Percentiles rank a stretch among this genome's conserved stretches.
Conservation (phyloP, 2,329 filamentous ascomycete genomes). For the Scytalidium sp. region DNA sequence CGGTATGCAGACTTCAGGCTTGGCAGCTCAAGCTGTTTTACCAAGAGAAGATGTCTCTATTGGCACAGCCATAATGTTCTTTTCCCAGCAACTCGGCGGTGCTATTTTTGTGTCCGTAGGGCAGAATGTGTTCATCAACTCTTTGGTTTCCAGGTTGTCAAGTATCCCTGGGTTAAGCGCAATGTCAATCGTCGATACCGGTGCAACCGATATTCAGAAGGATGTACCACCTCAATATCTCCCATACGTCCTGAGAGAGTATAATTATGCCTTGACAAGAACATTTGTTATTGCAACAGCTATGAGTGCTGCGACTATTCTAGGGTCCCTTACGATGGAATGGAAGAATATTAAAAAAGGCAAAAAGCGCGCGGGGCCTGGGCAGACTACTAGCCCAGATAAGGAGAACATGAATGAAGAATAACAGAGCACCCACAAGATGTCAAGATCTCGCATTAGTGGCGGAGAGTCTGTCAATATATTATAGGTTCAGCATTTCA, state of each 20-base stretch:
- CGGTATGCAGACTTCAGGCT: constrained; percentile 15
- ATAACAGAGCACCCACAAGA: too few relatives aligned
- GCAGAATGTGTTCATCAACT: constrained; percentile 39
- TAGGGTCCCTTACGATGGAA: constrained; percentile 22
- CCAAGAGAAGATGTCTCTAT: constrained; percentile 20
- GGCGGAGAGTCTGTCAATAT: too few relatives aligned
- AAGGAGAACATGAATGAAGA: too few relatives aligned
- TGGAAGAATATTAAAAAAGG: not conserved
- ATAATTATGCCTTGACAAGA: constrained; percentile 49
- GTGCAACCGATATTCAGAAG: constrained; percentile 48
- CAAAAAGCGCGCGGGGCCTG: not conserved
- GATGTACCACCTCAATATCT: constrained; percentile 38
- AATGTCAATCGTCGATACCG: constrained; percentile 25
- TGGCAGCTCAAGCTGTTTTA: constrained; percentile 24
- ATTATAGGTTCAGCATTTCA: too few relatives aligned
- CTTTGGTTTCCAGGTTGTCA: constrained; percentile 15
- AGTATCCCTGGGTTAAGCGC: constrained; percentile 4
- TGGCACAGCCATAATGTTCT: constrained; percentile 21
- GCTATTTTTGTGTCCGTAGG: constrained; percentile 54
- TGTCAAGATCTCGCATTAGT: too few relatives aligned
- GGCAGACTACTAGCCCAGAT: too few relatives aligned
- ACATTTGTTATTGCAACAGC: constrained; percentile 54
- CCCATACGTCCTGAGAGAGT: constrained; percentile 42
- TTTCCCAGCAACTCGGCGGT: constrained; percentile 29
- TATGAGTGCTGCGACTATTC: constrained; percentile 47